Evolutionary conservation across 495 filamentous ascomycete genomes (phyloP).

Genomic region (Alectoria sarmentosa): DNA sequence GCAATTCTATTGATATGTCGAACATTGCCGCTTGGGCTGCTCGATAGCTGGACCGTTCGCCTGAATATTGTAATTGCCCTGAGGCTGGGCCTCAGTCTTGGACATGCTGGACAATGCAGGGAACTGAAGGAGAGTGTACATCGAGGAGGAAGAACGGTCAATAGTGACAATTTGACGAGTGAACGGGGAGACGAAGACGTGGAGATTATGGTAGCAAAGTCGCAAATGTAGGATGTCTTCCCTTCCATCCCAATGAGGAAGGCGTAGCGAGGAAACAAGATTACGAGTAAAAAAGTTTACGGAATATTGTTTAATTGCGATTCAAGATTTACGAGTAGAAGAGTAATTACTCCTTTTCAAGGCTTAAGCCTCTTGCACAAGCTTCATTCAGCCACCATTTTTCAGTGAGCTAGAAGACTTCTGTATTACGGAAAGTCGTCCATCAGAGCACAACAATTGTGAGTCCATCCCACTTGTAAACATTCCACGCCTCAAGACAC

Average conservation of each 20-base stretch:
- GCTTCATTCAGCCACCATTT: background rate
- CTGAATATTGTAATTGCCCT: background rate
- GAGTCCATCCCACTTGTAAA: conserved; percentile 8
- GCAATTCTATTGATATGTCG: background rate
- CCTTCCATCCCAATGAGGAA: conserved; percentile 7
- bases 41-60: background rate
- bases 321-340: no score
- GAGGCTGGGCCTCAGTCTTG: background rate
- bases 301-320: no score
- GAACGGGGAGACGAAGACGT: background rate
- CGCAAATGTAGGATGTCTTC: background rate
- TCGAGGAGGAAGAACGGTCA: background rate
- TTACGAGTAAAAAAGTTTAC: no score
- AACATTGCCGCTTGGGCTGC: background rate
- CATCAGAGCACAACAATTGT: conserved; percentile 9
- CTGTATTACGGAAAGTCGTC: no score
- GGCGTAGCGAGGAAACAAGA: conserved; percentile 12
- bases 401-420: background rate
- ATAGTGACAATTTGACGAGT: background rate
- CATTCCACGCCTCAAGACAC: conserved; percentile 14
- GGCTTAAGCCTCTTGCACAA: background rate
- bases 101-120: background rate
- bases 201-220: background rate
- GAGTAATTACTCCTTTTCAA: conserved; percentile 15
- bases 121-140: background rate